phyloP scores from a whole-genome alignment of 2,329 filamentous ascomycete genomes.

The Xylaria sp. region DNA sequence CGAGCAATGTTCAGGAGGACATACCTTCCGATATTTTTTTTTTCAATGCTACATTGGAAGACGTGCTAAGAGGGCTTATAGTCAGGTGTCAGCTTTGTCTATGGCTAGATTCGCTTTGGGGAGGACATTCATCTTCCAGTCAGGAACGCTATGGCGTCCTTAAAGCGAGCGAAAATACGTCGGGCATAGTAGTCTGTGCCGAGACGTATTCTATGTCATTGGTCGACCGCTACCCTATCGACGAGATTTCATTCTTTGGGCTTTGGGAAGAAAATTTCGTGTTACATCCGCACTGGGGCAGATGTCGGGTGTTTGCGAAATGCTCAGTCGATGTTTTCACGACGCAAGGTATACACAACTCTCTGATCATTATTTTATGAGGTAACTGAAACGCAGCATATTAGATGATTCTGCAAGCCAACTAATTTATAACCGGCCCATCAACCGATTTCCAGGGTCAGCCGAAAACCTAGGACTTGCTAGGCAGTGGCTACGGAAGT shows the following conservation, averaged over 20 bases:
- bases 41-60: conserved; percentile 16
- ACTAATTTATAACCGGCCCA: conserved; percentile 18
- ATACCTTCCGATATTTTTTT: conserved; percentile 20
- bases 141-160: conserved; percentile 10
- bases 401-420: conserved; percentile 6
- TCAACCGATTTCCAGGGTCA: conserved; percentile 17
- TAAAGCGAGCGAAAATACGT: background rate
- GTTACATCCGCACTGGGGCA: conserved; percentile 3
- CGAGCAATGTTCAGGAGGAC: background rate
- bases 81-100: conserved; percentile 8
- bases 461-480: conserved; percentile 2
- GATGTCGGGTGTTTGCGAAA: conserved; percentile 19
- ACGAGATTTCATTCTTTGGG: conserved; percentile 20
- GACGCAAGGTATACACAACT: background rate
- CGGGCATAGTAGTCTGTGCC: conserved; percentile 16
- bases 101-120: conserved; percentile 21
- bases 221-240: conserved; percentile 18
- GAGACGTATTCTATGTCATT: conserved; percentile 19
- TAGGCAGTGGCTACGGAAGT: conserved; percentile 12
- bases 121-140: conserved; percentile 1
- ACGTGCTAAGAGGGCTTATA: conserved; percentile 11
- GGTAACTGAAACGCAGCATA: background rate
- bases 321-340: conserved; percentile 21
- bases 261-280: conserved; percentile 19
- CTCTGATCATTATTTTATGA: background rate